Evolutionary conservation across 768 basidiomycete genomes (phyloP).

Genomic region (Termitomyces sp.): DNA sequence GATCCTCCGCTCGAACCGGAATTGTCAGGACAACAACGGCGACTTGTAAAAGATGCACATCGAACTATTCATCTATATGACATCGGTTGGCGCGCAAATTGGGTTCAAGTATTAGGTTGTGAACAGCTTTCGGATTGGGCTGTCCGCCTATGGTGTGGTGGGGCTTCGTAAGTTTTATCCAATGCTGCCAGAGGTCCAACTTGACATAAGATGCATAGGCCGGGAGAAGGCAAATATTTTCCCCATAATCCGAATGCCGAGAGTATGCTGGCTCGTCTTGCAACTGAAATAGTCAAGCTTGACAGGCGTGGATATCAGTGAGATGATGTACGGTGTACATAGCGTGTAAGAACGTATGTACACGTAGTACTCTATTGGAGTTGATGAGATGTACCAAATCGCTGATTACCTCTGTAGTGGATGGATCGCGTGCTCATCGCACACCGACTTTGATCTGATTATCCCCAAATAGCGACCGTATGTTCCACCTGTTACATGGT

Average conservation of each 20-base stretch:
- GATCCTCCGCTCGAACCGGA: conserved; percentile 71
- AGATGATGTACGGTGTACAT: background rate
- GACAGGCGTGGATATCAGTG: conserved; percentile 36
- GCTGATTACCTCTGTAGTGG: background rate
- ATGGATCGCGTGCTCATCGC: conserved; percentile 13
- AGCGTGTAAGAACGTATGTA: background rate
- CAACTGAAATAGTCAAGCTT: conserved; percentile 49
- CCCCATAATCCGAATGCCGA: conserved; percentile 66
- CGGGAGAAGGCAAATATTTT: conserved; percentile 63
- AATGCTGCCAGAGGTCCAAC: background rate
- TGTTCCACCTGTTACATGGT: background rate
- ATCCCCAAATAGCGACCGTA: background rate
- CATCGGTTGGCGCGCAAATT: conserved; percentile 68
- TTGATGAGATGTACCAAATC: background rate
- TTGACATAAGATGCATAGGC: conserved; percentile 25
- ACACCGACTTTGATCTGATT: conserved; percentile 13
- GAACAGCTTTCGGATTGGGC: conserved; percentile 45
- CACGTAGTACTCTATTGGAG: background rate
- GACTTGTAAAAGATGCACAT: conserved; percentile 60
- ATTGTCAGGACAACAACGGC: conserved; percentile 57
- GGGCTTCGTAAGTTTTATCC: conserved; percentile 46
- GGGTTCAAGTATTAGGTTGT: conserved; percentile 64
- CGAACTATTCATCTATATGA: conserved; percentile 59
- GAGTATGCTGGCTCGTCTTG: conserved; percentile 59
- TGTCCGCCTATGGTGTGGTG: conserved; percentile 51